Percentiles rank a stretch among this genome's conserved stretches.
Evolutionary conservation across 2,329 filamentous ascomycete species (phyloP).

Genomic region (Zymoseptoria brevis): DNA sequence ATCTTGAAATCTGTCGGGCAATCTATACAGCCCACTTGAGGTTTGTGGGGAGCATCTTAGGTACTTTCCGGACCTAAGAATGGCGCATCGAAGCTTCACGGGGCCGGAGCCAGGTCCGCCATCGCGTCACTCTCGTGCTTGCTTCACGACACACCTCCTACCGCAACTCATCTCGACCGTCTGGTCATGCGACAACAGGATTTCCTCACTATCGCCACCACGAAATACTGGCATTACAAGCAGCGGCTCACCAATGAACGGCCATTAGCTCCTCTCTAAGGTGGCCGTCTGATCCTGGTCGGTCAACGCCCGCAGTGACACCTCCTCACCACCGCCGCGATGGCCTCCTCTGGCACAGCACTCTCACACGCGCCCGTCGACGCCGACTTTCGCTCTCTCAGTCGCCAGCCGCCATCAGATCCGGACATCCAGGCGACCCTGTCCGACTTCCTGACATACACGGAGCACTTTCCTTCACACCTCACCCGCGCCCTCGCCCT

Average conservation of each 20-base stretch:
- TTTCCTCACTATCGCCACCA: background rate
- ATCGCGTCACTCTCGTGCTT: background rate
- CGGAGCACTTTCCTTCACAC: conserved; percentile 60
- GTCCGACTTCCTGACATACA: conserved; percentile 61
- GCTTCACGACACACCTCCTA: background rate
- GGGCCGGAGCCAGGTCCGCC: background rate
- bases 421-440: conserved; percentile 59
- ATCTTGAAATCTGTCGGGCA: background rate
- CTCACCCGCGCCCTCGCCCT: conserved; percentile 55
- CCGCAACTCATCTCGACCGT: background rate
- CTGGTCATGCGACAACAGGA: background rate
- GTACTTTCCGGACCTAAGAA: background rate
- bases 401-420: conserved; percentile 35
- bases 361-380: conserved; percentile 16
- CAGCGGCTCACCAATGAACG: background rate
- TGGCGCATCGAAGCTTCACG: background rate
- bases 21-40: background rate
- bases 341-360: conserved; percentile 12
- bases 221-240: background rate
- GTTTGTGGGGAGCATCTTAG: background rate
- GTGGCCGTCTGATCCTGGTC: background rate
- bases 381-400: conserved; percentile 26
- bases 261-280: background rate
- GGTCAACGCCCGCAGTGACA: background rate
- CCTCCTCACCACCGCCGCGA: conserved; percentile 2